Conservation (phyloP, 805 yeast species). For the Hanseniaspora thailandica region DNA sequence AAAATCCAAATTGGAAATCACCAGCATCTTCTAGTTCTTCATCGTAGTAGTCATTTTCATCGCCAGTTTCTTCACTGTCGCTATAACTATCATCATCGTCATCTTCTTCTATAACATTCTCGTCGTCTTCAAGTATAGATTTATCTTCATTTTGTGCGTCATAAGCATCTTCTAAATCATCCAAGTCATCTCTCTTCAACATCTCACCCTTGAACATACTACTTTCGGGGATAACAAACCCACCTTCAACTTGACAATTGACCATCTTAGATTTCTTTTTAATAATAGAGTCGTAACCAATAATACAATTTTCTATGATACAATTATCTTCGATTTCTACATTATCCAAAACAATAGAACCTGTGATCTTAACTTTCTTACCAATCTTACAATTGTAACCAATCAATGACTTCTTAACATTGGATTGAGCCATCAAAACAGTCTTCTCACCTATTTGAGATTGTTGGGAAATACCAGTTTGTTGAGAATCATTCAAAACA, state of each 20-base stretch:
- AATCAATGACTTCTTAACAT: conserved; percentile 73
- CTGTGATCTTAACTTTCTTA: conserved; percentile 74
- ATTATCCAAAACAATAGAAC: conserved; percentile 64
- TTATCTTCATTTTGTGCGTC: conserved; percentile 7
- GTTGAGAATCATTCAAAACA: conserved; percentile 13
- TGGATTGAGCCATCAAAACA: conserved; percentile 67
- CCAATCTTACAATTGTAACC: conserved; percentile 71
- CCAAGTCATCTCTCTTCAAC: conserved; percentile 30
- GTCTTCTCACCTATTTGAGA: conserved; percentile 48
- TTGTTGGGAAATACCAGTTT: conserved; percentile 16
- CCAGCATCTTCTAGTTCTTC: conserved; percentile 26
- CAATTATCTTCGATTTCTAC: conserved; percentile 71
- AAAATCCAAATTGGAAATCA: conserved; percentile 21
- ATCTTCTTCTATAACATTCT: conserved; percentile 2
- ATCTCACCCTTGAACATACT: conserved; percentile 47
- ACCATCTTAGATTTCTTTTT: conserved; percentile 54
- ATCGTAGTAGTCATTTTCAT: conserved; percentile 28
- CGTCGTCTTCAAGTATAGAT: conserved; percentile 16
- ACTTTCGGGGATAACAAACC: conserved; percentile 53
- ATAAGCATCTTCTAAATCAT: conserved; percentile 25
- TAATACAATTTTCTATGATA: conserved; percentile 65
- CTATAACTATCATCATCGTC: conserved; percentile 12
- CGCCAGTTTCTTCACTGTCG: conserved; percentile 19
- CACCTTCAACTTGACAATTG: conserved; percentile 78
- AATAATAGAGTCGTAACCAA: conserved; percentile 60